A percentile compares a stretch with the other conserved stretches of the same genome.
These are phyloP conservation scores for Colletotrichum cordylinicola DNA, from an alignment of 2,329 filamentous ascomycete genomes.

Conservation along the genomic window DNA sequence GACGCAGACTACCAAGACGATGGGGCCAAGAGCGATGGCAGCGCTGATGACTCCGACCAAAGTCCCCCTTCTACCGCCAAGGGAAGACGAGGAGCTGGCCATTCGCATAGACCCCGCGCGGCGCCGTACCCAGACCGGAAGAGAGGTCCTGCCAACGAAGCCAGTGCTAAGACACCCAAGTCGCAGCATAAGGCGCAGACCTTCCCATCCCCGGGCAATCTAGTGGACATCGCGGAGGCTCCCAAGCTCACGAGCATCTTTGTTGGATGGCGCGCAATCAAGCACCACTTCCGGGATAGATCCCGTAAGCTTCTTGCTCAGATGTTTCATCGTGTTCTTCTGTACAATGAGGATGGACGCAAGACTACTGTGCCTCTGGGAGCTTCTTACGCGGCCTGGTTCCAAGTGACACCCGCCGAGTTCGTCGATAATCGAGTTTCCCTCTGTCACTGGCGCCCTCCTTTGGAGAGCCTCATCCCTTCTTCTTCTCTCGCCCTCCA, in stretches of 20 bases:
- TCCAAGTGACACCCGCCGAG: not conserved
- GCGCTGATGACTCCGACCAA: too few relatives aligned
- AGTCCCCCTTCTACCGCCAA: too few relatives aligned
- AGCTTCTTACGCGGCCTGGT: not conserved
- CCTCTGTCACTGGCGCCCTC: not conserved
- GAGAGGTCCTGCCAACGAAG: too few relatives aligned
- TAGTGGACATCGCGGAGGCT: too few relatives aligned
- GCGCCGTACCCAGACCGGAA: too few relatives aligned
- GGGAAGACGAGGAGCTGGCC: too few relatives aligned
- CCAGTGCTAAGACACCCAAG: too few relatives aligned
- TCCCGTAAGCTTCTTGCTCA: not conserved
- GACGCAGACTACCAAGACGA: too few relatives aligned
- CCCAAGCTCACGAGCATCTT: not conserved
- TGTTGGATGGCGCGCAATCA: rapidly evolving
- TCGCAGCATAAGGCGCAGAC: too few relatives aligned
- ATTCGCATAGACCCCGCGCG: too few relatives aligned
- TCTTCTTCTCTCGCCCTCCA: not conserved
- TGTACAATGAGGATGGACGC: not conserved
- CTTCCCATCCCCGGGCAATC: too few relatives aligned
- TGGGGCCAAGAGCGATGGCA: too few relatives aligned
- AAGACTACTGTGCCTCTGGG: not conserved
- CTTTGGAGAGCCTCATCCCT: not conserved
- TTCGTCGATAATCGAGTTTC: not conserved
- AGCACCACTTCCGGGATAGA: not conserved
- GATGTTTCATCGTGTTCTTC: not conserved